Conservation (phyloP, 2,329 filamentous ascomycete genomes). For the Pseudomassariella vexata region DNA sequence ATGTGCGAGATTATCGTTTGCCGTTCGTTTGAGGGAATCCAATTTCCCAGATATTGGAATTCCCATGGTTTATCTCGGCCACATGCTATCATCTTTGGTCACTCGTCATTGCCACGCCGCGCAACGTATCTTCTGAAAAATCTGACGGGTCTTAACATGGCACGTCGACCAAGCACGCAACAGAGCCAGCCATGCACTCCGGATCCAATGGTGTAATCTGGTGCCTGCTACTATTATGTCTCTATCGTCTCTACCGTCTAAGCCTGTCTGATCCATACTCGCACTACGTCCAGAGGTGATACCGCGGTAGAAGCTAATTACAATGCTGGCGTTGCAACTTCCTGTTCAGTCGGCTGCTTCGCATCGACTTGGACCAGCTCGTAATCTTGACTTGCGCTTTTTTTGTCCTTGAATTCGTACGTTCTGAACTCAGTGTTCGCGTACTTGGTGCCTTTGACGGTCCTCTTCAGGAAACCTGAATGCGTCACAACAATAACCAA, state of each 20-base stretch:
- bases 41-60: constrained; percentile 21
- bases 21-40: constrained; percentile 30
- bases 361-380: constrained; percentile 12
- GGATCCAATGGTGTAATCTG: no score
- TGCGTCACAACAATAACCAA: constrained; percentile 25
- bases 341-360: constrained; percentile 4
- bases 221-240: no score
- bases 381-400: constrained; percentile 6
- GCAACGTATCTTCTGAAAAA: no score
- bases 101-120: no score
- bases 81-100: constrained; percentile 17
- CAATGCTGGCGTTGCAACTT: neutral
- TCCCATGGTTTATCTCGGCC: constrained; percentile 29
- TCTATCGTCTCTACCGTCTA: no score
- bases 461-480: constrained; percentile 22
- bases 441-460: constrained; percentile 20
- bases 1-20: constrained; percentile 25
- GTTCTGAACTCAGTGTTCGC: constrained; percentile 22
- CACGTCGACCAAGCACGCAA: no score
- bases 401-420: constrained; percentile 20
- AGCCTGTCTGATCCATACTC: no score
- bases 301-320: no score
- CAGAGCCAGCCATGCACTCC: no score
- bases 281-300: no score
- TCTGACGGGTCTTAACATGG: no score